Conservation (phyloP, 805 yeast genomes). For the Candida pseudofarinosa region DNA sequence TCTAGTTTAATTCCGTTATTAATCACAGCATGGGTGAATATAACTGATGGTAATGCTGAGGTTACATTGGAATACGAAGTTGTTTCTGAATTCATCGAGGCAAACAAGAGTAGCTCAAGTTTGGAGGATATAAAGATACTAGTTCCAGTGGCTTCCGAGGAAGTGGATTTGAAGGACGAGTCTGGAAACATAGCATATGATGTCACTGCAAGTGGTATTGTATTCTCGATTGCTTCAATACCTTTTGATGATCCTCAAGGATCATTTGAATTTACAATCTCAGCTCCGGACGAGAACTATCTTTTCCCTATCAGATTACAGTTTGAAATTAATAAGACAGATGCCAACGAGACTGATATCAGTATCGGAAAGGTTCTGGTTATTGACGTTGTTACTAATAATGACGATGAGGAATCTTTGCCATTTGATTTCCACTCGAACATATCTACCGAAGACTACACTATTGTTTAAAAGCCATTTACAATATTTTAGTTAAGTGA, state of each 20-base stretch:
- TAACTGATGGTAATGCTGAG: conserved; percentile 56
- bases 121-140: conserved; percentile 52
- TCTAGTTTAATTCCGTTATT: conserved; percentile 58
- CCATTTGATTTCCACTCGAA: conserved; percentile 67
- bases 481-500: background rate
- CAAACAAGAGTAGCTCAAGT: conserved; percentile 31
- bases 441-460: conserved; percentile 56
- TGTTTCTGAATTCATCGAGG: conserved; percentile 34
- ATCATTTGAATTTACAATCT: conserved; percentile 74
- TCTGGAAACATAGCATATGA: conserved; percentile 52
- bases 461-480: conserved; percentile 24
- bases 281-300: conserved; percentile 72
- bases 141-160: conserved; percentile 65
- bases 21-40: conserved; percentile 81
- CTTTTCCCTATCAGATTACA: conserved; percentile 83
- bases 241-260: conserved; percentile 55
- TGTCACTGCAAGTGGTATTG: conserved; percentile 64
- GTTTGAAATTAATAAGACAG: conserved; percentile 49
- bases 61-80: conserved; percentile 90
- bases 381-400: conserved; percentile 50
- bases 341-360: conserved; percentile 34
- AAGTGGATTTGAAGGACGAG: conserved; percentile 45
- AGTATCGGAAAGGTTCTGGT: conserved; percentile 68
- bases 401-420: conserved; percentile 50
- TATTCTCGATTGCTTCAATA: conserved; percentile 58